Percentiles rank a stretch among this genome's conserved stretches.
These are phyloP conservation scores for Diospyros kaki DNA, from an alignment of 148 eudicot species.

Conservation along the genomic window DNA sequence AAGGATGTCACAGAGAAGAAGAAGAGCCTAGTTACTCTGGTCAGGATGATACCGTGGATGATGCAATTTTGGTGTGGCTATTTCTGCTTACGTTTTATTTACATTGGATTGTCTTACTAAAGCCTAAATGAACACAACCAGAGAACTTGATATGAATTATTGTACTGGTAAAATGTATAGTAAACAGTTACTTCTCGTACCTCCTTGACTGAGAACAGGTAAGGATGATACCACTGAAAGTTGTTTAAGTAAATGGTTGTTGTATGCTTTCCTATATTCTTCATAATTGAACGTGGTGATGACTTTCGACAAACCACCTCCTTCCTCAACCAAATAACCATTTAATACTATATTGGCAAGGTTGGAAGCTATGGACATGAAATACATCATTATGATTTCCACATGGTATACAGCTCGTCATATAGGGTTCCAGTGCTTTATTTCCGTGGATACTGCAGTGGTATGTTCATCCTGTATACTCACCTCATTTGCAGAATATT, in stretches of 20 bases:
- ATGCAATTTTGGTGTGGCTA: conserved; percentile 49
- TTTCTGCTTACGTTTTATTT: background rate
- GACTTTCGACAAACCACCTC: background rate
- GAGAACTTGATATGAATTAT: background rate
- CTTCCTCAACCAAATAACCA: background rate
- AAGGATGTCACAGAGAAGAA: conserved; percentile 15
- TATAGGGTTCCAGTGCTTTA: conserved; percentile 85
- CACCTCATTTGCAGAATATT: conserved; percentile 10
- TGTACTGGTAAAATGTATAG: background rate
- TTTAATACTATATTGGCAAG: conserved; percentile 24
- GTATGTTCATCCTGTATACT: conserved; percentile 29
- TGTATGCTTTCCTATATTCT: background rate
- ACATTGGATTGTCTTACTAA: background rate
- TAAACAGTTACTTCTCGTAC: background rate
- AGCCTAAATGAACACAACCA: too few species aligned
- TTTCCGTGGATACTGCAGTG: conserved; percentile 67
- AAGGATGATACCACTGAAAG: background rate
- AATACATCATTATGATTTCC: conserved; percentile 73
- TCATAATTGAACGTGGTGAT: conserved; percentile 4
- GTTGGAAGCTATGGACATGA: conserved; percentile 34
- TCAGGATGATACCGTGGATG: conserved; percentile 40
- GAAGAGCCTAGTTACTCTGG: conserved; percentile 33
- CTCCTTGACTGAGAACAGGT: conserved; percentile 4
- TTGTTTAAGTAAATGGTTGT: background rate
- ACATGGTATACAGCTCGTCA: conserved; percentile 70